These are phyloP conservation scores for Globisporangium emineosum DNA, from an alignment of 352 stramenopile species.

Conservation along the genomic window DNA sequence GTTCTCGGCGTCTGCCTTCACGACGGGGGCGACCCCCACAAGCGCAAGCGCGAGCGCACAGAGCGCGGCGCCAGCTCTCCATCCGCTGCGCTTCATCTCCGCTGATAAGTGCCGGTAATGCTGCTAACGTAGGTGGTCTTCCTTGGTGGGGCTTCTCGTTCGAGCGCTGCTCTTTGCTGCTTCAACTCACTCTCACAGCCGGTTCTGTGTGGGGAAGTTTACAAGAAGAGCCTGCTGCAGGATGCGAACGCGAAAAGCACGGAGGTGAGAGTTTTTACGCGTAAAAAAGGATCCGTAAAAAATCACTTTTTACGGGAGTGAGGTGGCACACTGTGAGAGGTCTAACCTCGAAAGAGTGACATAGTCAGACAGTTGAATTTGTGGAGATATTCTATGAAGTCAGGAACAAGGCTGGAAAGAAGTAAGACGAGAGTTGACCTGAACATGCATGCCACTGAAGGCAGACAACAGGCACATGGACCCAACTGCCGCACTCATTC, in stretches of 20 bases:
- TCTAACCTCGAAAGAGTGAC: not conserved
- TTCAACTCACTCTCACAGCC: conserved; percentile 7
- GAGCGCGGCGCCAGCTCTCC: conserved; percentile 6
- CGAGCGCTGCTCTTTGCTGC: not conserved
- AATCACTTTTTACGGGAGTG: not conserved
- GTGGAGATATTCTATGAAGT: too few species aligned
- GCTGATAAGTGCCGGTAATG: not conserved
- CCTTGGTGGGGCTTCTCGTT: not conserved
- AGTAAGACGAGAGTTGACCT: too few species aligned
- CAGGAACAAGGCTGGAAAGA: too few species aligned
- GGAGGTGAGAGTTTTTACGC: not conserved
- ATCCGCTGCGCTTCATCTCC: conserved; percentile 1
- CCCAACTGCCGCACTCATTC: too few species aligned
- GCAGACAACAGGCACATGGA: too few species aligned
- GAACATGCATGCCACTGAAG: too few species aligned
- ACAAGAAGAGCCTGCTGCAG: not conserved
- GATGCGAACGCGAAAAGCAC: not conserved
- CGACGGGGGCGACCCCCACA: conserved; percentile 14
- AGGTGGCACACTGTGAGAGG: conserved; percentile 2
- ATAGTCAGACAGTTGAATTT: not conserved
- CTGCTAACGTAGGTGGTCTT: not conserved
- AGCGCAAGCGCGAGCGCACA: conserved; percentile 21
- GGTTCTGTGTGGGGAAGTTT: not conserved
- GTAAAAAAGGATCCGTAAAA: conserved; percentile 4
- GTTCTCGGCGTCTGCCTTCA: conserved; percentile 46